A percentile compares a stretch with the other conserved stretches of the same genome.
These are phyloP conservation scores for Leccinum pallidistipes DNA, from an alignment of 1,284 basidiomycete species.

Conservation along the genomic window DNA sequence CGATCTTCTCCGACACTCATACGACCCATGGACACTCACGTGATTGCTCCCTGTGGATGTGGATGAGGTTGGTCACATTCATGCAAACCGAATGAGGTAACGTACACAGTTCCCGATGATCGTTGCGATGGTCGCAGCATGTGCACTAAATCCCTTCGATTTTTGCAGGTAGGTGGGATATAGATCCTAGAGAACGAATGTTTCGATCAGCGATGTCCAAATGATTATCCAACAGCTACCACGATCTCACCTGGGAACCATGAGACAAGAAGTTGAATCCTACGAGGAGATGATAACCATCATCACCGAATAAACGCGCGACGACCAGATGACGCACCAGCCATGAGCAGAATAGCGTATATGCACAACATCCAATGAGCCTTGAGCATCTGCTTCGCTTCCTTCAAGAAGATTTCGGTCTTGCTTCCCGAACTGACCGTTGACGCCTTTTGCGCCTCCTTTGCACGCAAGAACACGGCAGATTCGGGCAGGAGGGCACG, in stretches of 20 bases:
- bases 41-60: conserved; percentile 32
- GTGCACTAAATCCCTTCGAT: conserved; percentile 57
- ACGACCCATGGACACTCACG: conserved; percentile 35
- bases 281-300: conserved; percentile 21
- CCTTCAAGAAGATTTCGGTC: conserved; percentile 71
- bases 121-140: conserved; percentile 78
- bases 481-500: conserved; percentile 81
- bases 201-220: background rate
- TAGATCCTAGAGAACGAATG: conserved; percentile 48
- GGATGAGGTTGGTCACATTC: conserved; percentile 67
- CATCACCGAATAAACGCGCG: background rate
- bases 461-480: conserved; percentile 68
- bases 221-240: conserved; percentile 56
- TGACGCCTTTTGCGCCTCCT: conserved; percentile 43
- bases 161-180: conserved; percentile 79
- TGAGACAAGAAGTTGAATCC: conserved; percentile 95
- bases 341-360: conserved; percentile 81
- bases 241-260: conserved; percentile 48
- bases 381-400: conserved; percentile 78
- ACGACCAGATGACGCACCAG: conserved; percentile 47
- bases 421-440: conserved; percentile 49
- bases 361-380: conserved; percentile 85
- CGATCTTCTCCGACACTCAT: background rate
- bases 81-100: conserved; percentile 39
- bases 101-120: conserved; percentile 87